Evolutionary conservation across 1,284 basidiomycete genomes (phyloP).

Genomic region (Moniliophthora roreri): DNA sequence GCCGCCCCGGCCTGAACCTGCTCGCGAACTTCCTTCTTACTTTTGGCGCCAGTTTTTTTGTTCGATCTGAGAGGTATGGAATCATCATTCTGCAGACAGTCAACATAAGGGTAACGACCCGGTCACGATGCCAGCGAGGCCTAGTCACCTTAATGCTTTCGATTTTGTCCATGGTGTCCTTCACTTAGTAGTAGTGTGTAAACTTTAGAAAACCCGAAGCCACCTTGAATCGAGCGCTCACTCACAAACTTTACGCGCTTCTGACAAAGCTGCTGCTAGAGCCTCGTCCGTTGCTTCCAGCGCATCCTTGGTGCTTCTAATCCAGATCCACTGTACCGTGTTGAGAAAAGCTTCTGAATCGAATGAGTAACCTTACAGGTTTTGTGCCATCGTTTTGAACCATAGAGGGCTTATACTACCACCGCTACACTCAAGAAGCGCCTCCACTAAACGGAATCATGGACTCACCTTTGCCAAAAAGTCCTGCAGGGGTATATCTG

Average conservation of each 20-base stretch:
- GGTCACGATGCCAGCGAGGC: not conserved
- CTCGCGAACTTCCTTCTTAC: slow-evolving; percentile 74
- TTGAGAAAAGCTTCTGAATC: not conserved
- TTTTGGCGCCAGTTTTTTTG: slow-evolving; percentile 69
- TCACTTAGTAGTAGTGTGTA: slow-evolving; percentile 46
- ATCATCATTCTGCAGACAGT: slow-evolving; percentile 50
- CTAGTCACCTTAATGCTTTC: slow-evolving; percentile 55
- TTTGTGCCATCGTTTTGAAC: slow-evolving; percentile 73
- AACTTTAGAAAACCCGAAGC: too few species aligned
- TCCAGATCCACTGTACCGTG: slow-evolving; percentile 65
- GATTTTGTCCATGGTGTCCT: slow-evolving; percentile 52
- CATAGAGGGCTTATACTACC: slow-evolving; percentile 71
- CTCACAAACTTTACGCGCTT: slow-evolving; percentile 50
- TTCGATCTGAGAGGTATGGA: slow-evolving; percentile 64
- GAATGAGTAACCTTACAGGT: slow-evolving; percentile 44
- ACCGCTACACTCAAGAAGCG: not conserved
- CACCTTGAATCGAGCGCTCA: too few species aligned
- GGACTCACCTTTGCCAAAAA: slow-evolving; percentile 12
- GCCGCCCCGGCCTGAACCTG: slow-evolving; percentile 61
- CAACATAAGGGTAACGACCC: not conserved
- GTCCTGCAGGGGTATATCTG: slow-evolving; percentile 9
- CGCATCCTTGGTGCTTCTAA: slow-evolving; percentile 32
- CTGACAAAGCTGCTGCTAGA: slow-evolving; percentile 38
- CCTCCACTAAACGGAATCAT: not conserved
- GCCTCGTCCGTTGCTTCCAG: slow-evolving; percentile 22